Evolutionary conservation across 2,329 filamentous ascomycete genomes (phyloP).

Genomic region (Clonostachys byssicola): DNA sequence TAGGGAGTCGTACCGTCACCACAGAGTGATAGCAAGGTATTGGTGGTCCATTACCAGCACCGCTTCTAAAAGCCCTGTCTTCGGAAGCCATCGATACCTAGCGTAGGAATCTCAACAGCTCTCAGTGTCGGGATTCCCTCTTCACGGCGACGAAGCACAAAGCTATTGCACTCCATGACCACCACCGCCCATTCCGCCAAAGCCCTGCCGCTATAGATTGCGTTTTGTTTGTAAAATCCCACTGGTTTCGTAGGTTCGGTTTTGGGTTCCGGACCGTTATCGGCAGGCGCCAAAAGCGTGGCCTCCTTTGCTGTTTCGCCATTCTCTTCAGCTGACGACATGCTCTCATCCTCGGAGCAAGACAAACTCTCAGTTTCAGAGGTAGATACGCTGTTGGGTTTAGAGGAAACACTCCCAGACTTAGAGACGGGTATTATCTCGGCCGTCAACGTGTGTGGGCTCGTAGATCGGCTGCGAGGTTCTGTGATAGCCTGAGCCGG

Average conservation of each 20-base stretch:
- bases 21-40: constrained; percentile 32
- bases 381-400: no score
- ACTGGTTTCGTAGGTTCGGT: constrained; percentile 40
- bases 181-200: constrained; percentile 76
- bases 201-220: constrained; percentile 65
- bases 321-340: background rate
- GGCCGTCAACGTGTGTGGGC: no score
- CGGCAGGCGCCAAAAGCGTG: background rate
- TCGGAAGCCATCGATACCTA: constrained; percentile 36
- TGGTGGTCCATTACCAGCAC: no score
- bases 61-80: constrained; percentile 19
- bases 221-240: constrained; percentile 37
- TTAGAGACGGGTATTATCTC: no score
- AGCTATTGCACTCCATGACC: constrained; percentile 75
- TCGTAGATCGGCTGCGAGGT: no score
- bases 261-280: constrained; percentile 14
- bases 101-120: constrained; percentile 56
- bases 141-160: constrained; percentile 69
- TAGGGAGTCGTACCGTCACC: constrained; percentile 66
- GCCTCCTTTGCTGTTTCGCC: background rate
- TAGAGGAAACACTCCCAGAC: no score
- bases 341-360: background rate
- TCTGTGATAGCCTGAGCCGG: constrained; percentile 57
- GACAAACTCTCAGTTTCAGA: no score
- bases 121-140: constrained; percentile 65